Base-by-base conservation (phyloP, 2,329 filamentous ascomycete genomes). In the Chaetomiaceae sp. region DNA sequence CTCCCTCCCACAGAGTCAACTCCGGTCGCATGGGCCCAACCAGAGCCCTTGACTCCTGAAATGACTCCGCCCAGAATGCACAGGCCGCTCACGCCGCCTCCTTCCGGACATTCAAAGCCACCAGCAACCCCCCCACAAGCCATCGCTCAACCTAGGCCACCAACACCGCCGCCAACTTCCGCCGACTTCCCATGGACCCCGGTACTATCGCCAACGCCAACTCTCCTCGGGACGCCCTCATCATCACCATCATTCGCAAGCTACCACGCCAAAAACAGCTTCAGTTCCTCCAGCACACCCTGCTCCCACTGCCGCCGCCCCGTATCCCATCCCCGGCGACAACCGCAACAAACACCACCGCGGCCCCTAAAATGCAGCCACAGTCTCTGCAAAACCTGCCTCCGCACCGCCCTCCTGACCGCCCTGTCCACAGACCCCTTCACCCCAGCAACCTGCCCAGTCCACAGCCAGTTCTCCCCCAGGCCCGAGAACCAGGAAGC, bases 351-450 rank as follows among this genome's bases (percentile, higher is more conserved):
- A 11, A 16, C 23, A 32, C 25, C 11, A 9, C 18, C 41, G 33
- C 18, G 5, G 18, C 8, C 36, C 20, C 10, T 16, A 21, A 29
- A 21, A 18, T 54, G 52, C 46, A 41, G 36, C 34, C 52, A 54
- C 41, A 13, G n/a, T 27, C 52, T 54, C 36, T 54, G 52, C 47
- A n/a, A n/a, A 2, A 27, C 5, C 33, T 54, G 52, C 34, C 18
- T 40, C 5, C 33, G 46, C 23, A 8, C 20, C n/a, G 16, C 41
- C 18, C 41, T 54, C 25, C 34, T 54, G 9, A 9, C 33, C 36
- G 10, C 52, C 5, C 46, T 54, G 20, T 20, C n/a, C 6, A 50
- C 41, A 9, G 46, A 50, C 41, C 46, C 52, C 20, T 54, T 54
- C 34, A 21, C n/a, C 1, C 52, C 52, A 4, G 52, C 46, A 5